Evolutionary conservation across 441 rosid genomes (phyloP).

Genomic region (Corymbia calophylla): DNA sequence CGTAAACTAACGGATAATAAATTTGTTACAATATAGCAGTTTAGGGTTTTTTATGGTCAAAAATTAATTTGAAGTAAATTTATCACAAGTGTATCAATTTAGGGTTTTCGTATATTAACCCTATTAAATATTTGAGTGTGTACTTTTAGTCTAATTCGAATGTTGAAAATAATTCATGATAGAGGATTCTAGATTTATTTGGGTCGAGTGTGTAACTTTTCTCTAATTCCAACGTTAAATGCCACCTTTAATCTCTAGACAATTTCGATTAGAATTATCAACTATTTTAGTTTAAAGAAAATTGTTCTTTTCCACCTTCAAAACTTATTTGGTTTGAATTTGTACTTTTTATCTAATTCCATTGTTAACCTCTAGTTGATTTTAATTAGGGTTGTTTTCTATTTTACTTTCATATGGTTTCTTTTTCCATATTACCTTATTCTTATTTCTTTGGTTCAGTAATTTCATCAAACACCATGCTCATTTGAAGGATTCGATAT

Average conservation of each 20-base stretch:
- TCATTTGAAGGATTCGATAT: not conserved
- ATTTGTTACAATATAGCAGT: too few species aligned
- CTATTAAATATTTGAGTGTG: not conserved
- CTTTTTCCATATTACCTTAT: not conserved
- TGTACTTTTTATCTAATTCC: not conserved
- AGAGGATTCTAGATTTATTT: not conserved
- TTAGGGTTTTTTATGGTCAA: too few species aligned
- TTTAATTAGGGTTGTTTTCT: not conserved
- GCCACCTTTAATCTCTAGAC: not conserved
- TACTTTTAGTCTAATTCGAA: not conserved
- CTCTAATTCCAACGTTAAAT: not conserved
- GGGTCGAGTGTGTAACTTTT: not conserved
- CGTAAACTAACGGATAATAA: too few species aligned
- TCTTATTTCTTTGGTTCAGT: not conserved
- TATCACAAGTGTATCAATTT: too few species aligned
- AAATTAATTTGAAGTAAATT: too few species aligned
- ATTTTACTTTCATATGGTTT: not conserved
- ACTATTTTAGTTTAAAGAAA: not conserved
- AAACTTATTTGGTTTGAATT: not conserved
- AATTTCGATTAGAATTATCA: not conserved
- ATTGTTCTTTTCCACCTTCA: not conserved
- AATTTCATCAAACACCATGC: not conserved
- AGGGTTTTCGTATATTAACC: too few species aligned
- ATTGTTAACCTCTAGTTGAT: not conserved
- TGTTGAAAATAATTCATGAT: not conserved